Evolutionary conservation across 2,329 filamentous ascomycete species (phyloP), one percentile per base, ranked within the genome.

Genomic region (Pseudophaeomoniella oleicola): DNA sequence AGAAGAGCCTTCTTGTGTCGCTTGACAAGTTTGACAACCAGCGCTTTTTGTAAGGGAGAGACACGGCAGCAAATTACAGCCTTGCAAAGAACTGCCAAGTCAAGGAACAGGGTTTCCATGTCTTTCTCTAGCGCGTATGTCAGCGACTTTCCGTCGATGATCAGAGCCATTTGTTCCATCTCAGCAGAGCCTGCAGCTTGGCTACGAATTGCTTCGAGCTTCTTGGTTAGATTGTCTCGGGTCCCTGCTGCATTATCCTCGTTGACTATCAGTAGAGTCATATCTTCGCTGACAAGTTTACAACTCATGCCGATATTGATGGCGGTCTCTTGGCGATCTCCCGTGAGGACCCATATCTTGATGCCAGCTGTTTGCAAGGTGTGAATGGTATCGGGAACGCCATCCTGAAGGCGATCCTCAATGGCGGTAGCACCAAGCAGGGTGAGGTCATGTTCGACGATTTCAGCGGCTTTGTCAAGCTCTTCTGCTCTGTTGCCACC

Each of bases 271-370:
- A 98, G 66, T 9, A 98, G 71, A 52, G 90, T 94, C 90, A 98
- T 98, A 50, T 98, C 92, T 59, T 98, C 90, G 46, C 86, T 94
- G 42, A 98, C 84, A 35, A 98, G 72, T 62, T 96, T 96, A 63
- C 90, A 98, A 56, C 86, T 94, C 90, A 98, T 98, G 45, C 92
- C 90, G 47, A 98, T 98, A 57, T 98, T 98, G 71, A 98, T 98
- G 39, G 90, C 90, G 17, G 90, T 98, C 60, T 98, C 90, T 60
- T 98, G 92, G 50, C 90, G 76, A 65, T 98, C 90, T 49, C 90
- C 90, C 29, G 90, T 98, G 57, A 98, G 61, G 14, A 98, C 90
- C 90, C 90, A 98, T 38, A 98, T 80, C 62, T 98, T 98, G 67
- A 98, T 96, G 37, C 87, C 88, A 16, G 92, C 90, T 45, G 87